Conservation (phyloP, 2,329 filamentous ascomycete species). For the Colletotrichum sp. region DNA sequence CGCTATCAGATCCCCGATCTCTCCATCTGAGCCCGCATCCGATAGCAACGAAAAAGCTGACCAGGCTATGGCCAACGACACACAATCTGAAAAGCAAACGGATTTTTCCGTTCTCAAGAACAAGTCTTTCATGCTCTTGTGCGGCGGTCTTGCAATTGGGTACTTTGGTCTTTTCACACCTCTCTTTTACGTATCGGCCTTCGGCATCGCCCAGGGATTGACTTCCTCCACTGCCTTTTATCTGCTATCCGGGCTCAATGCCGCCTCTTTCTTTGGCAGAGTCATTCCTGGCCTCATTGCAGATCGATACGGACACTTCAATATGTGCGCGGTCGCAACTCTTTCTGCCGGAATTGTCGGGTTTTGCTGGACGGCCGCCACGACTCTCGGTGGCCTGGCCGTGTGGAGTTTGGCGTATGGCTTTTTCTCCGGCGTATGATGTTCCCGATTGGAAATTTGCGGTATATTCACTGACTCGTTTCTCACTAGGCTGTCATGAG, state of each 20-base stretch:
- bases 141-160: not conserved
- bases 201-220: slow-evolving; percentile 52
- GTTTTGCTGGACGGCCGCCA: slow-evolving; percentile 49
- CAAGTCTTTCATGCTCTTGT: not conserved
- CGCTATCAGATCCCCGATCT: too few species aligned
- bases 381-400: slow-evolving; percentile 45
- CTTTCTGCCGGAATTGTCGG: slow-evolving; percentile 40
- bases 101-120: slow-evolving; percentile 23
- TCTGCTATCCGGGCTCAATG: slow-evolving; percentile 66
- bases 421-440: slow-evolving; percentile 47
- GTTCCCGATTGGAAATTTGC: accelerated
- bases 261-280: slow-evolving; percentile 57
- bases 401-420: slow-evolving; percentile 50
- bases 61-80: not conserved
- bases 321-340: slow-evolving; percentile 32
- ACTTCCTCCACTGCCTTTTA: slow-evolving; percentile 62
- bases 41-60: not conserved
- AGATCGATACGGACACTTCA: slow-evolving; percentile 54
- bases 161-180: slow-evolving; percentile 52
- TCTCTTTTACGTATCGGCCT: slow-evolving; percentile 60
- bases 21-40: not conserved
- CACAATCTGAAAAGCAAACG: not conserved
- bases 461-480: not conserved
- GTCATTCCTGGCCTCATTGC: slow-evolving; percentile 57
- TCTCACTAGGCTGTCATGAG: slow-evolving; percentile 47